Percentiles rank a stretch among this genome's conserved stretches.
These are phyloP conservation scores for Calophaca sinica DNA, from an alignment of 306 rosid species.

Conservation along the genomic window DNA sequence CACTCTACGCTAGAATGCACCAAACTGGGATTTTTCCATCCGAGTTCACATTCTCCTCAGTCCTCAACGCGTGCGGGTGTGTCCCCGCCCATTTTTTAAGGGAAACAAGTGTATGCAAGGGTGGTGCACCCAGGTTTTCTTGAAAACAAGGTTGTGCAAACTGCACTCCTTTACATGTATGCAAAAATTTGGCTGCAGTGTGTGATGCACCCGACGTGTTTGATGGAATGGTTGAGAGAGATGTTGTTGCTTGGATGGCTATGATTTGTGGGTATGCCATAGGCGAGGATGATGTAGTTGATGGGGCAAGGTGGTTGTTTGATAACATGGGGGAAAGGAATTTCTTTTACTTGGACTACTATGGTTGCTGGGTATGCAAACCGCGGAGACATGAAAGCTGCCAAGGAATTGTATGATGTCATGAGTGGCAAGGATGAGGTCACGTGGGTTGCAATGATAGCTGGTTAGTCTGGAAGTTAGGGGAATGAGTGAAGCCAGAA, in stretches of 20 bases:
- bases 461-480: constrained; percentile 76
- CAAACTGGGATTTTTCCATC: constrained; percentile 57
- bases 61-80: constrained; percentile 72
- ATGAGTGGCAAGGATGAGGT: constrained; percentile 57
- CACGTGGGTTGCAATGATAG: constrained; percentile 69
- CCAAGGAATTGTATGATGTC: constrained; percentile 61
- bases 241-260: constrained; percentile 76
- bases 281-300: constrained; percentile 71
- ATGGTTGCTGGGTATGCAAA: constrained; percentile 84
- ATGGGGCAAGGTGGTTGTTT: constrained; percentile 66
- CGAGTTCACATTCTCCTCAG: constrained; percentile 69
- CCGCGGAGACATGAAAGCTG: constrained; percentile 67
- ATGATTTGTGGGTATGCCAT: constrained; percentile 71
- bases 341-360: constrained; percentile 65
- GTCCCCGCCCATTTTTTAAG: constrained; percentile 51
- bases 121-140: constrained; percentile 56
- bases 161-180: constrained; percentile 73
- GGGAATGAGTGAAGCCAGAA: constrained; percentile 60
- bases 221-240: constrained; percentile 64
- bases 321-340: constrained; percentile 64
- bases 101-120: constrained; percentile 66
- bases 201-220: constrained; percentile 64
- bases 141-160: constrained; percentile 67
- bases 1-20: constrained; percentile 68
- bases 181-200: constrained; percentile 62